Percentiles rank a stretch among this genome's conserved stretches.
Evolutionary conservation across 2,329 filamentous ascomycete species (phyloP).

Genomic region (Fusarium sacchari): DNA sequence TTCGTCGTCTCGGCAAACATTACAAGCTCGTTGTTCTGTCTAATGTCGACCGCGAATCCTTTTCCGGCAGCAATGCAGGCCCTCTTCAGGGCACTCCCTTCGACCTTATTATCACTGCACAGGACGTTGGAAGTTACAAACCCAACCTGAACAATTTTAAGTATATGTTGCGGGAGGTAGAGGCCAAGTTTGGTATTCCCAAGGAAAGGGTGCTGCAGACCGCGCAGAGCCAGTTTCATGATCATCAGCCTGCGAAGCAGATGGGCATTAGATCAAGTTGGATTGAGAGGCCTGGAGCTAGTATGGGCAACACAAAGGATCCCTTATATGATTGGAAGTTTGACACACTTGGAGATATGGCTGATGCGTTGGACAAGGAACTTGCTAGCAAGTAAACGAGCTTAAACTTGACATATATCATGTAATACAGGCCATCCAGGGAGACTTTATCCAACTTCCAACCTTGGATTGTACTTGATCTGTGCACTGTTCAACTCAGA

Average conservation of each 20-base stretch:
- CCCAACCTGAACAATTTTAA: conserved; percentile 73
- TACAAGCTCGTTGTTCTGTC: conserved; percentile 69
- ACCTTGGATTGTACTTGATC: background rate
- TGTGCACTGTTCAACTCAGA: background rate
- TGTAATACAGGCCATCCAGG: background rate
- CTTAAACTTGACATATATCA: background rate
- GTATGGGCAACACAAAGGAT: conserved; percentile 56
- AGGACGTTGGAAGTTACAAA: conserved; percentile 79
- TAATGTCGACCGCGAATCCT: conserved; percentile 66
- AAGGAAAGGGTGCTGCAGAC: conserved; percentile 69
- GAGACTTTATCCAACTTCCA: no score
- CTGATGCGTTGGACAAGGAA: conserved; percentile 52
- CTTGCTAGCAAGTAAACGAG: background rate
- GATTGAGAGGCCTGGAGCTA: conserved; percentile 63
- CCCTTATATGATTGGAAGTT: conserved; percentile 65
- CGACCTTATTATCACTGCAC: conserved; percentile 72
- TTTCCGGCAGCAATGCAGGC: conserved; percentile 55
- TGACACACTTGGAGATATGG: conserved; percentile 68
- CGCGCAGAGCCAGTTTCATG: conserved; percentile 76
- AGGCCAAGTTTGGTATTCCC: conserved; percentile 64
- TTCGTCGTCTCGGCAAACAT: conserved; percentile 58
- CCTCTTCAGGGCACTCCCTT: conserved; percentile 62
- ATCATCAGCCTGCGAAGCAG: conserved; percentile 72
- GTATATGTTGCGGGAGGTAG: conserved; percentile 66
- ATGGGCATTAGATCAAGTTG: conserved; percentile 68